These are phyloP conservation scores for Fusarium lyarnte DNA, from an alignment of 2,329 filamentous ascomycete species.

Conservation along the genomic window DNA sequence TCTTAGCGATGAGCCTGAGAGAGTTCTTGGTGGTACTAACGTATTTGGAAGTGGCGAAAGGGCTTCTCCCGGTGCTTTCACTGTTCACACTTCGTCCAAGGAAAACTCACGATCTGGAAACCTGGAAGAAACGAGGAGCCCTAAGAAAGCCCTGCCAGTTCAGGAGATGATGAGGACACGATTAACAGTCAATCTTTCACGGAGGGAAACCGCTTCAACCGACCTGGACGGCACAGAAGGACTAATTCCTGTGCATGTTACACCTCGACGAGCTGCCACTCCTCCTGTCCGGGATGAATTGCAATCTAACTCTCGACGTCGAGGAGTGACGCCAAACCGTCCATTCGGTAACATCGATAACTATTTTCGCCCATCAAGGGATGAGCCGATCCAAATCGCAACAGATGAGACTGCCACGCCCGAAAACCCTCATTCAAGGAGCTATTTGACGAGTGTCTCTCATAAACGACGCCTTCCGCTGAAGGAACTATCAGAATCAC, in stretches of 20 bases:
- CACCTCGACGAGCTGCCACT: constrained; percentile 15
- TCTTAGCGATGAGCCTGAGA: constrained; percentile 18
- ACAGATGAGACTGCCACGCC: constrained; percentile 48
- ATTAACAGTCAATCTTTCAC: constrained; percentile 47
- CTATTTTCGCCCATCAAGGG: constrained; percentile 43
- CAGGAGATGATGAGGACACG: constrained; percentile 43
- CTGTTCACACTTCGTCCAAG: neutral
- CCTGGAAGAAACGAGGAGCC: neutral
- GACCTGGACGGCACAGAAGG: constrained; percentile 39
- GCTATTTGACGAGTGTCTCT: constrained; percentile 1
- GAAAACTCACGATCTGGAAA: neutral
- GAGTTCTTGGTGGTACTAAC: neutral
- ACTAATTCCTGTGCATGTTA: constrained; percentile 41
- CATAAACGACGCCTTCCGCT: constrained; percentile 32
- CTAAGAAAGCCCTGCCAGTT: constrained; percentile 1
- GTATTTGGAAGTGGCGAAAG: neutral
- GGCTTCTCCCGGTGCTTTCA: neutral
- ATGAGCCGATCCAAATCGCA: constrained; percentile 47
- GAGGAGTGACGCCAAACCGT: constrained; percentile 5
- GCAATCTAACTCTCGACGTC: neutral
- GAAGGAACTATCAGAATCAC: constrained; percentile 36
- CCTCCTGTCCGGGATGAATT: constrained; percentile 1
- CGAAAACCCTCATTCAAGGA: constrained; percentile 13
- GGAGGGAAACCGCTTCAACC: constrained; percentile 46
- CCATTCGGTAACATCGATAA: constrained; percentile 43